Conservation (phyloP, 768 basidiomycete genomes). For the Boletus reticulatus region DNA sequence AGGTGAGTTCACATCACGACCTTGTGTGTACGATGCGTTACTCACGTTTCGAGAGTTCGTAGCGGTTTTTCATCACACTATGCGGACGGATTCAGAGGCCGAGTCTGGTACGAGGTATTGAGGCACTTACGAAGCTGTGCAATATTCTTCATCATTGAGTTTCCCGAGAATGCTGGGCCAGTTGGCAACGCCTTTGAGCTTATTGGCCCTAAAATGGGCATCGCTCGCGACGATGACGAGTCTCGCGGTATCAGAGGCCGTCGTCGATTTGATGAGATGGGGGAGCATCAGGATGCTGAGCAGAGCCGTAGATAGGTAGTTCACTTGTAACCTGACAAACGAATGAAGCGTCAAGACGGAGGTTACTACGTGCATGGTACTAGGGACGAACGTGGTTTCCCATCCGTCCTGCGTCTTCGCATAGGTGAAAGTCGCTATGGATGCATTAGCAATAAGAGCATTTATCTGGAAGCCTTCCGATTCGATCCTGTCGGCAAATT, state of each 20-base stretch:
- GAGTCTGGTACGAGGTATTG: neutral
- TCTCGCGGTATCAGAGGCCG: constrained; percentile 21
- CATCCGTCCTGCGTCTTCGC: constrained; percentile 34
- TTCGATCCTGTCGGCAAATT: constrained; percentile 30
- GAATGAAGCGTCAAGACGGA: neutral
- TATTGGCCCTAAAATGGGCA: constrained; percentile 17
- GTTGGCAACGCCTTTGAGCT: constrained; percentile 3
- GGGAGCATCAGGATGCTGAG: constrained; percentile 37
- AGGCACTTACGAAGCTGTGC: constrained; percentile 21
- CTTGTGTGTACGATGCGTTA: neutral
- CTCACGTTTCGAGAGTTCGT: constrained; percentile 28
- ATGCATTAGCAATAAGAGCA: constrained; percentile 34
- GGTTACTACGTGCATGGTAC: neutral
- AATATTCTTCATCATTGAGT: constrained; percentile 29
- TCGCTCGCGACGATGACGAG: constrained; percentile 34
- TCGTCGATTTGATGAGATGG: constrained; percentile 30
- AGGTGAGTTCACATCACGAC: neutral
- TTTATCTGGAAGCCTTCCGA: constrained; percentile 26
- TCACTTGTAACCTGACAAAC: constrained; percentile 32
- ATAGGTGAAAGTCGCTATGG: constrained; percentile 14
- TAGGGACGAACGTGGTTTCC: constrained; percentile 33
- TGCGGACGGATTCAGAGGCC: neutral
- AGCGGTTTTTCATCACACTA: constrained; percentile 27
- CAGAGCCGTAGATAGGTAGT: constrained; percentile 35
- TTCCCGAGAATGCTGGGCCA: constrained; percentile 29